Evolutionary conservation across 228 moss, liverwort and hornwort genomes (phyloP), one percentile per base, ranked within the genome.

Genomic region (Sphagnum fallax): DNA sequence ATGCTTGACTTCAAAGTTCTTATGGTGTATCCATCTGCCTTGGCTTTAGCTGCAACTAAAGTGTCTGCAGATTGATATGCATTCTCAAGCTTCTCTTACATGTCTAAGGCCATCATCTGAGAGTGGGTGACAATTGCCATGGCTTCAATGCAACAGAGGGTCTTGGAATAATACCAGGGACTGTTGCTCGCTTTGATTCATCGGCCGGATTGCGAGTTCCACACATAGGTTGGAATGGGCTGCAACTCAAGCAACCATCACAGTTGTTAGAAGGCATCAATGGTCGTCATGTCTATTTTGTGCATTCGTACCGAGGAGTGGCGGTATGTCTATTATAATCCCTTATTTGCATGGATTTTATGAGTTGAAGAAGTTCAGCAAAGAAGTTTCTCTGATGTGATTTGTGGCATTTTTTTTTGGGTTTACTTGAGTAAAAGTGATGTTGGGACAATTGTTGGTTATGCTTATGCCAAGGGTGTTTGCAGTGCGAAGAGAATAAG

Each of bases 221-320:
- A 52, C 98, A 98, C 62, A 98, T 98, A 75, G 98, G 98, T 48
- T 98, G 98, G 98, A 94, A 98, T 68, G 89, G 84, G 6, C 53
- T 92, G 76, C 84, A 89, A 71, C 77, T 87, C 52, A 78, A 84
- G 72, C 80, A 90, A 65, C 74, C 85, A 53, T 84, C 91, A 53
- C 73, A 90, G 67, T 65, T 98, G 83, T 74, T 98, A 73, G 87
- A 90, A 75, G 90, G 85, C 75, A 90, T 92, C 55, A 80, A 89
- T 16, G 94, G 94, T 52, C 98, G 81, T 75, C 98, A 98, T 69
- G 91, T 98, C 72, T 98, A 98, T 77, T 98, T 92, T 76, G 98
- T 98, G 78, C 98, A 98, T 83, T 98, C 98, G 10, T 98, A 94
- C 80, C 90, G 94, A 75, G 98, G 92, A 69, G 82, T 79, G 15